Conservation (phyloP, 805 yeast species). For the Tetrapisispora phaffii region DNA sequence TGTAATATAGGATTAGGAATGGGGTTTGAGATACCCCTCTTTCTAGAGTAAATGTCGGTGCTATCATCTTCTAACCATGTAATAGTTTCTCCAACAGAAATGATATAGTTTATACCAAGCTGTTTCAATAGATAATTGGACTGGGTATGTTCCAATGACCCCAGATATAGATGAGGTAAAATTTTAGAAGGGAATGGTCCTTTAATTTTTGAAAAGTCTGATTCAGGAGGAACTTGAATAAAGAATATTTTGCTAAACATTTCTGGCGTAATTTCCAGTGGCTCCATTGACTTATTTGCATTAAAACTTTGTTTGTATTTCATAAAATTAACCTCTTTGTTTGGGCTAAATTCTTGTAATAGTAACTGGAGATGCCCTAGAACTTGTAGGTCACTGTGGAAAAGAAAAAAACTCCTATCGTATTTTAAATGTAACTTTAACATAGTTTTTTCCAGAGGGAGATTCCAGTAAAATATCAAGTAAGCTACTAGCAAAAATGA, state of each 20-base stretch:
- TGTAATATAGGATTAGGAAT: background rate
- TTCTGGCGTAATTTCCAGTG: constrained; percentile 22
- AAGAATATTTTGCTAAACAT: constrained; percentile 30
- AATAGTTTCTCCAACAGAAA: constrained; percentile 77
- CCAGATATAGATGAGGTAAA: constrained; percentile 74
- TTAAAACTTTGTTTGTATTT: constrained; percentile 10
- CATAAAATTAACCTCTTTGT: constrained; percentile 8
- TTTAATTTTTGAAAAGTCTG: constrained; percentile 32
- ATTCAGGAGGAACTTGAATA: constrained; percentile 17
- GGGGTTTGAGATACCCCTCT: constrained; percentile 14
- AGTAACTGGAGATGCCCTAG: constrained; percentile 56
- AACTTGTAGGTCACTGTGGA: constrained; percentile 62
- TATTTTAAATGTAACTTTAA: constrained; percentile 49
- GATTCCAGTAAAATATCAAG: constrained; percentile 56
- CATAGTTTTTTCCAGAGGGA: constrained; percentile 54
- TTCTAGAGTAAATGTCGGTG: constrained; percentile 4
- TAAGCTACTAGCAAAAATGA: constrained; percentile 66
- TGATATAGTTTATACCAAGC: constrained; percentile 62
- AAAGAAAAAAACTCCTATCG: constrained; percentile 76
- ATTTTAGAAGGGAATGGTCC: constrained; percentile 78
- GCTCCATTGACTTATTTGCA: background rate
- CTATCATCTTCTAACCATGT: constrained; percentile 39
- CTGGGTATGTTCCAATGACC: constrained; percentile 75
- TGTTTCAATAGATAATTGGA: constrained; percentile 50
- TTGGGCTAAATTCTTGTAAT: constrained; percentile 52